Evolutionary conservation across 2,329 filamentous ascomycete genomes (phyloP).

Genomic region (Phaeoacremonium minimum): DNA sequence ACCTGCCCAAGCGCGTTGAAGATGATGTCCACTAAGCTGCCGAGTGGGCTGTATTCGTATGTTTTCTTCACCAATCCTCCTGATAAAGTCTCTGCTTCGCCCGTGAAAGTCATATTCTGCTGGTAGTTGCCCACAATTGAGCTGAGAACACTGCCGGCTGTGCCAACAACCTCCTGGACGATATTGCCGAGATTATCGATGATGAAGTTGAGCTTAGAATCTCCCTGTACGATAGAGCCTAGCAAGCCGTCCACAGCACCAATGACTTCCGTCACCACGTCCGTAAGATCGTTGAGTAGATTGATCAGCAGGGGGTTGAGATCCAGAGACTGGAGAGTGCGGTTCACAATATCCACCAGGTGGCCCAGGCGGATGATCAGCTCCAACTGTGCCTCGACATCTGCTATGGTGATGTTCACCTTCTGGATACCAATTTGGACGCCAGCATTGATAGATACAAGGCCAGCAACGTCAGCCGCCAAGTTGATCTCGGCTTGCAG

Average conservation of each 20-base stretch:
- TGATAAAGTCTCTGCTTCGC: slow-evolving; percentile 24
- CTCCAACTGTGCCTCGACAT: slow-evolving; percentile 55
- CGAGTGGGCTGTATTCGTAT: slow-evolving; percentile 45
- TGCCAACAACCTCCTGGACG: slow-evolving; percentile 51
- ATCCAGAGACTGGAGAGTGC: slow-evolving; percentile 54
- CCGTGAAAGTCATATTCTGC: slow-evolving; percentile 52
- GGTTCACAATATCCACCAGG: slow-evolving; percentile 57
- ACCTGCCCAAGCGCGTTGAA: slow-evolving; percentile 51
- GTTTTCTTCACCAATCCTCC: slow-evolving; percentile 41
- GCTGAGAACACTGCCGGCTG: slow-evolving; percentile 36
- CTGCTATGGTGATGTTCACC: slow-evolving; percentile 58
- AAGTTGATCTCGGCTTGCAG: slow-evolving; percentile 56
- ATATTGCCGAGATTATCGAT: slow-evolving; percentile 61
- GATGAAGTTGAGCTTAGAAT: slow-evolving; percentile 48
- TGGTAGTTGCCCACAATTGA: slow-evolving; percentile 54
- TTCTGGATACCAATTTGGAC: slow-evolving; percentile 42
- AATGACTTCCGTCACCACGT: slow-evolving; percentile 47
- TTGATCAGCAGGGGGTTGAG: slow-evolving; percentile 58
- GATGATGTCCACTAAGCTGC: slow-evolving; percentile 48
- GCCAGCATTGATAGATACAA: slow-evolving; percentile 52
- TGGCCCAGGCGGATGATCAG: slow-evolving; percentile 56
- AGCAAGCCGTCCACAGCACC: slow-evolving; percentile 55
- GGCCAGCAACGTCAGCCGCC: slow-evolving; percentile 52
- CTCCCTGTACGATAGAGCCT: slow-evolving; percentile 53
- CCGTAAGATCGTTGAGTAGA: slow-evolving; percentile 47